phyloP scores from a whole-genome alignment of 441 rosid genomes.

The Euphorbia corollata region DNA sequence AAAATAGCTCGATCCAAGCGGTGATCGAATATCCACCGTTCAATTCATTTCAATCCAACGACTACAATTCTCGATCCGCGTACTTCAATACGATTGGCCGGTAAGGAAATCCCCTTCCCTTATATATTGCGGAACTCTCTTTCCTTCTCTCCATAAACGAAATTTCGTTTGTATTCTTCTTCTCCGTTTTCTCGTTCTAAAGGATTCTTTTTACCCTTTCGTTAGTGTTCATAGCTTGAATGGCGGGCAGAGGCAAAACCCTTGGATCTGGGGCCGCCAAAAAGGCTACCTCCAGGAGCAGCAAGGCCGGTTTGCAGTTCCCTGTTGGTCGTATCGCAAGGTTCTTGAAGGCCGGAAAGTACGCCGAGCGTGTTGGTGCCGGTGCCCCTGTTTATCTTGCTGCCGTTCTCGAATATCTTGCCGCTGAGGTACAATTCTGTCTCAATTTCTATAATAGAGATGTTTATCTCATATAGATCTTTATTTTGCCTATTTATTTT shows the following conservation, averaged over 20 bases:
- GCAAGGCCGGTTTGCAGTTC: slow-evolving; percentile 90
- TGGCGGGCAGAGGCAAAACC: slow-evolving; percentile 93
- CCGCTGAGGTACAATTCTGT: slow-evolving; percentile 54
- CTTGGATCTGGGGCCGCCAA: slow-evolving; percentile 76
- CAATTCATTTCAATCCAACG: slow-evolving; percentile 30
- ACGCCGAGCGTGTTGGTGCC: slow-evolving; percentile 94
- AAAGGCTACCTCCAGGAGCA: slow-evolving; percentile 91
- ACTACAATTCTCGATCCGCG: slow-evolving; percentile 20
- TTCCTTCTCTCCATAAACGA: too few species aligned
- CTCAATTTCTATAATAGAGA: not conserved
- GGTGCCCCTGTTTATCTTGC: slow-evolving; percentile 97
- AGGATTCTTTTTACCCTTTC: not conserved
- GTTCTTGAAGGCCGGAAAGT: slow-evolving; percentile 90
- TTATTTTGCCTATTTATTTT: not conserved
- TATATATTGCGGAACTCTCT: slow-evolving; percentile 17
- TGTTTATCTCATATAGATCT: not conserved
- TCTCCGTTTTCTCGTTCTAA: too few species aligned
- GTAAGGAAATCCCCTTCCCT: not conserved
- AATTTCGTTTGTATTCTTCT: too few species aligned
- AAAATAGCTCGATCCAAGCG: slow-evolving; percentile 11
- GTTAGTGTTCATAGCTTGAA: slow-evolving; percentile 10
- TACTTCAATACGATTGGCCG: slow-evolving; percentile 36
- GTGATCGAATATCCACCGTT: slow-evolving; percentile 30
- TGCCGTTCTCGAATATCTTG: slow-evolving; percentile 84
- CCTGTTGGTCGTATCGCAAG: slow-evolving; percentile 95